Evolutionary conservation across 176 grass and related monocot species (phyloP).

Genomic region (Oryza nivara): DNA sequence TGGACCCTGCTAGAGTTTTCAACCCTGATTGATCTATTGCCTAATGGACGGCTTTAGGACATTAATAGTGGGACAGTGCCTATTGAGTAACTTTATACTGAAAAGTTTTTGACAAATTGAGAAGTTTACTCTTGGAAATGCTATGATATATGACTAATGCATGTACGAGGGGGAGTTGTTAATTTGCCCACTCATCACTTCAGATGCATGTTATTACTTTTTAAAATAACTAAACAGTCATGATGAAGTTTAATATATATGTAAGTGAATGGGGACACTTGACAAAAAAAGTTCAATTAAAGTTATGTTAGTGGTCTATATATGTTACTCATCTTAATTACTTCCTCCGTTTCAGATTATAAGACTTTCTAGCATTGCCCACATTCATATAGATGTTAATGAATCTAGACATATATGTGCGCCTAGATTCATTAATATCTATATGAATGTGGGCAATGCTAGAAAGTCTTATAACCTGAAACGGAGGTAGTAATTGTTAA

Average conservation of each 20-base stretch:
- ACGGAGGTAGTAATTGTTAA: no score
- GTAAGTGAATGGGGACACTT: slow-evolving; percentile 29
- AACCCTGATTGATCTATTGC: slow-evolving; percentile 9
- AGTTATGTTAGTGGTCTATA: slow-evolving; percentile 5
- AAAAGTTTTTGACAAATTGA: background rate
- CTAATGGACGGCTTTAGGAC: slow-evolving; percentile 14
- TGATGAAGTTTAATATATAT: slow-evolving; percentile 10
- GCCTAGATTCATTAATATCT: no score
- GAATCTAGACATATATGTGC: no score
- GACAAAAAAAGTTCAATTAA: slow-evolving; percentile 2
- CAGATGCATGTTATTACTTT: slow-evolving; percentile 5
- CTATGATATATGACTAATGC: slow-evolving; percentile 1
- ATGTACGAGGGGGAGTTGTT: slow-evolving; percentile 1
- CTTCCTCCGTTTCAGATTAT: no score
- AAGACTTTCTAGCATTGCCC: no score
- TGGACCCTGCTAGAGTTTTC: slow-evolving; percentile 15
- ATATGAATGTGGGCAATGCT: no score
- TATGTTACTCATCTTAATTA: slow-evolving; percentile 16
- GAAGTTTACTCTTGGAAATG: background rate
- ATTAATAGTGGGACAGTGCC: background rate
- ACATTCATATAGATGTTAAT: no score
- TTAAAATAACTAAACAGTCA: background rate
- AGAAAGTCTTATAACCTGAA: no score
- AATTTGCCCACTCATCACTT: slow-evolving; percentile 16
- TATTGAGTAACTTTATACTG: background rate